phyloP scores from a whole-genome alignment of 176 grass and related monocot species.

The Saccharum spontaneum region DNA sequence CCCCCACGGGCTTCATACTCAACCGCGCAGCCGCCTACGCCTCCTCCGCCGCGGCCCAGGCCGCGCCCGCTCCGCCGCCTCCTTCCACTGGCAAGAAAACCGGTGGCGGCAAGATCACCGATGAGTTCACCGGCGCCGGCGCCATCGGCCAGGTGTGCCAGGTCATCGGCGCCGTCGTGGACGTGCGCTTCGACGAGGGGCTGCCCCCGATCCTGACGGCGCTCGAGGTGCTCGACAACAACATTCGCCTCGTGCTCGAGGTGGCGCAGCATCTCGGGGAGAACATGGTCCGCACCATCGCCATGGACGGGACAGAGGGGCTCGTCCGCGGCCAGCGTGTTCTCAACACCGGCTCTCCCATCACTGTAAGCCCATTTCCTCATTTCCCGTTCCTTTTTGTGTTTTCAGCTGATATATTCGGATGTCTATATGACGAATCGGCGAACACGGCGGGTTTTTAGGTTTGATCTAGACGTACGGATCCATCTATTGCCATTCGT shows the following conservation, averaged over 20 bases:
- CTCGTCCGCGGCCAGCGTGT: conserved; percentile 85
- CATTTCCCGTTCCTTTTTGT: not conserved
- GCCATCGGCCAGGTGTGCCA: too few species aligned
- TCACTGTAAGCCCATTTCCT: conserved; percentile 57
- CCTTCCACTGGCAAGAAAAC: conserved; percentile 41
- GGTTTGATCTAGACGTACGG: conserved; percentile 17
- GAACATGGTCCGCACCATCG: conserved; percentile 93
- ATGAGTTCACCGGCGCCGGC: conserved; percentile 84
- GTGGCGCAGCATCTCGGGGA: conserved; percentile 96
- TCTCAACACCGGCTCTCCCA: conserved; percentile 89
- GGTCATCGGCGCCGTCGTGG: too few species aligned
- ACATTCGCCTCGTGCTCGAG: conserved; percentile 88
- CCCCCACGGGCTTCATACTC: conserved; percentile 60
- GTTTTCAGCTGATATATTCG: conserved; percentile 6
- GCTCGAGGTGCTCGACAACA: conserved; percentile 87
- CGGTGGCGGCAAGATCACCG: conserved; percentile 50
- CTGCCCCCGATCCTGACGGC: conserved; percentile 8
- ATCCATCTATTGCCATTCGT: not conserved
- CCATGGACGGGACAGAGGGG: conserved; percentile 91
- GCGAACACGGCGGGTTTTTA: not conserved
- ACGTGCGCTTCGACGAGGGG: too few species aligned
- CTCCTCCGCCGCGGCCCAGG: conserved; percentile 49
- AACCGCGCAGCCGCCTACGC: conserved; percentile 59
- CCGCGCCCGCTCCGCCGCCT: conserved; percentile 27
- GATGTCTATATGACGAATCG: conserved; percentile 16